Evolutionary conservation across 495 filamentous ascomycete genomes (phyloP).

Genomic region (Choiromyces venosus): DNA sequence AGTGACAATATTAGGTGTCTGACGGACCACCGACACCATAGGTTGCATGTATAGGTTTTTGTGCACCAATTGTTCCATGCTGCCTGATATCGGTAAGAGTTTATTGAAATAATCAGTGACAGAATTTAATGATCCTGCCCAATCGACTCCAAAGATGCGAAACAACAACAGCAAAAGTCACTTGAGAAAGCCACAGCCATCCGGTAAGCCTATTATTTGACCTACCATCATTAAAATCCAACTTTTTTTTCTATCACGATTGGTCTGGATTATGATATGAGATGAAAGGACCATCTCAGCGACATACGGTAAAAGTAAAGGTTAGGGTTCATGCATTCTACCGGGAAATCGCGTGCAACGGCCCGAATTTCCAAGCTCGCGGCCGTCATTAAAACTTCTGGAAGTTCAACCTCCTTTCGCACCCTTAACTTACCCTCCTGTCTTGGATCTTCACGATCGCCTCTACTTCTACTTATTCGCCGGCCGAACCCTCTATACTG

Average conservation of each 20-base stretch:
- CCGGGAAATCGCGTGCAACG: neutral
- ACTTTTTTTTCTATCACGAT: neutral
- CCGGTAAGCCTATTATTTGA: neutral
- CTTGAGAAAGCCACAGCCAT: neutral
- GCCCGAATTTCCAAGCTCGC: neutral
- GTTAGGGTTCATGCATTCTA: neutral
- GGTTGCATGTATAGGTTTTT: neutral
- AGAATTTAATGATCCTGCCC: neutral
- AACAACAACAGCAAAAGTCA: neutral
- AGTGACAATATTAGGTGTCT: neutral
- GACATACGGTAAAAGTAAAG: neutral
- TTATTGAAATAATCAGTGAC: neutral
- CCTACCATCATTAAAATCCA: neutral
- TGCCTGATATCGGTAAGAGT: neutral
- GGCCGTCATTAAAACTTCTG: neutral
- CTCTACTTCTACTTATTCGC: slow-evolving; percentile 10
- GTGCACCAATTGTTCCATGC: neutral
- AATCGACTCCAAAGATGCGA: neutral
- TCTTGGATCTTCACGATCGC: neutral
- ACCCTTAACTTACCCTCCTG: neutral
- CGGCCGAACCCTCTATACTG: slow-evolving; percentile 7
- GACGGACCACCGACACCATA: neutral
- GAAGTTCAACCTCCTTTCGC: neutral
- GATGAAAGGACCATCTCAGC: neutral
- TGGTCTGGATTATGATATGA: neutral